phyloP scores from a whole-genome alignment of 2,329 filamentous ascomycete species.

The Sporothrix schenckii region DNA sequence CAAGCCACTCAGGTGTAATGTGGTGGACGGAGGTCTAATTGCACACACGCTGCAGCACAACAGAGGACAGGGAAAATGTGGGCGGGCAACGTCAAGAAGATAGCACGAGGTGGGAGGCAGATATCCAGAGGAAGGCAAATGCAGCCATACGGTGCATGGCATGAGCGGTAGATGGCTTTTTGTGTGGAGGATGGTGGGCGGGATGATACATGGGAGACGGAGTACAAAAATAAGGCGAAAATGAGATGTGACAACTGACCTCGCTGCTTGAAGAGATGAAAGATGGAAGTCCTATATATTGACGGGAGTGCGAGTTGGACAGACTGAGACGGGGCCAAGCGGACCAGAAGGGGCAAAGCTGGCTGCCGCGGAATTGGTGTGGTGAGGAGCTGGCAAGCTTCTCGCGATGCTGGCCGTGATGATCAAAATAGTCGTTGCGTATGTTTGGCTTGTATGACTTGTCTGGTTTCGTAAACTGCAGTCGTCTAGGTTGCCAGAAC shows the following conservation, averaged over 20 bases:
- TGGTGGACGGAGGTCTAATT: background rate
- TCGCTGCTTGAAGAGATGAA: background rate
- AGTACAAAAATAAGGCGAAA: slow-evolving; percentile 6
- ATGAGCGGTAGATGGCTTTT: background rate
- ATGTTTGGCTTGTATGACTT: too few relatives aligned
- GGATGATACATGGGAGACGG: slow-evolving; percentile 15
- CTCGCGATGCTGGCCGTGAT: slow-evolving; percentile 1
- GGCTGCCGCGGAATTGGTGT: background rate
- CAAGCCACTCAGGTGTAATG: background rate
- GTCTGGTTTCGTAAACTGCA: background rate
- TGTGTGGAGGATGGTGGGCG: background rate
- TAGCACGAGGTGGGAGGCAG: background rate
- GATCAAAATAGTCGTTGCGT: background rate
- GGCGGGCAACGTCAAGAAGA: slow-evolving; percentile 3
- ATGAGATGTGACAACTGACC: slow-evolving; percentile 25
- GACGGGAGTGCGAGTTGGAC: background rate
- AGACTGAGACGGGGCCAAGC: background rate
- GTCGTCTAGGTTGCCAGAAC: background rate
- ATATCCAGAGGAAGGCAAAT: background rate
- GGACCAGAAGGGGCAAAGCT: background rate
- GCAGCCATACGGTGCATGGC: background rate
- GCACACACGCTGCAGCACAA: background rate
- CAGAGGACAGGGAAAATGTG: background rate
- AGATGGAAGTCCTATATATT: background rate
- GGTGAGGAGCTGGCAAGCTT: background rate